phyloP scores from a whole-genome alignment of 2,329 filamentous ascomycete genomes.

The Hypocrella siamensis region DNA sequence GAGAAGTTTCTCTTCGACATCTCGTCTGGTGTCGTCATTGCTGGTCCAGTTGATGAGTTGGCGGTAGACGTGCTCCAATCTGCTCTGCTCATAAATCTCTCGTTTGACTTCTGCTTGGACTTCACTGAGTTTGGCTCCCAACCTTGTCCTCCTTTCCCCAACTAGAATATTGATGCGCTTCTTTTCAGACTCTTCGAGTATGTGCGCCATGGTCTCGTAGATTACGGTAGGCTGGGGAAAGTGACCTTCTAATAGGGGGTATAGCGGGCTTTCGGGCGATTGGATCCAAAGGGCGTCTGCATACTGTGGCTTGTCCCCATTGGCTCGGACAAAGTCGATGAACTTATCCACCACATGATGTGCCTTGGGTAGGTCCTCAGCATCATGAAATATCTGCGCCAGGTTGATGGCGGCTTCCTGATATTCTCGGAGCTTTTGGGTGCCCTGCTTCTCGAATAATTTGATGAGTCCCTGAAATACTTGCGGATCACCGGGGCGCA shows the following conservation, averaged over 20 bases:
- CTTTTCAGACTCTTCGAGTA: slow-evolving; percentile 74
- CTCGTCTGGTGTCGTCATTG: slow-evolving; percentile 70
- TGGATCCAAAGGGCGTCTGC: slow-evolving; percentile 61
- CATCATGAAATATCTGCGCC: slow-evolving; percentile 56
- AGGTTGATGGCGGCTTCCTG: slow-evolving; percentile 57
- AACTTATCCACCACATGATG: slow-evolving; percentile 67
- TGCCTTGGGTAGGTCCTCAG: slow-evolving; percentile 47
- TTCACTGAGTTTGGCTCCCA: slow-evolving; percentile 70
- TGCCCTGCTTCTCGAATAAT: slow-evolving; percentile 65
- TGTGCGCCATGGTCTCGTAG: slow-evolving; percentile 68
- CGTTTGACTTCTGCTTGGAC: slow-evolving; percentile 78
- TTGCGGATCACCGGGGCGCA: slow-evolving; percentile 63
- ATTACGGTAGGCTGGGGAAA: slow-evolving; percentile 66
- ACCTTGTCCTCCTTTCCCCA: slow-evolving; percentile 69
- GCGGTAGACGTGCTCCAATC: slow-evolving; percentile 66
- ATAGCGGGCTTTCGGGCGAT: slow-evolving; percentile 68
- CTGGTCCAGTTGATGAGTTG: slow-evolving; percentile 79
- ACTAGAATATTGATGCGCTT: slow-evolving; percentile 82
- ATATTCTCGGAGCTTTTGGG: slow-evolving; percentile 56
- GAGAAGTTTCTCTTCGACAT: slow-evolving; percentile 82
- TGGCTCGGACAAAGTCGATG: slow-evolving; percentile 52
- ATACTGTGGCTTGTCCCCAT: slow-evolving; percentile 60
- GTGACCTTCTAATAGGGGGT: slow-evolving; percentile 67
- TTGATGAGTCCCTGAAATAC: slow-evolving; percentile 84
- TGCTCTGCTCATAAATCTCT: slow-evolving; percentile 63